A percentile compares a stretch with the other conserved stretches of the same genome.
Conservation (phyloP, 306 rosid species). For the Luffa aegyptiaca region DNA sequence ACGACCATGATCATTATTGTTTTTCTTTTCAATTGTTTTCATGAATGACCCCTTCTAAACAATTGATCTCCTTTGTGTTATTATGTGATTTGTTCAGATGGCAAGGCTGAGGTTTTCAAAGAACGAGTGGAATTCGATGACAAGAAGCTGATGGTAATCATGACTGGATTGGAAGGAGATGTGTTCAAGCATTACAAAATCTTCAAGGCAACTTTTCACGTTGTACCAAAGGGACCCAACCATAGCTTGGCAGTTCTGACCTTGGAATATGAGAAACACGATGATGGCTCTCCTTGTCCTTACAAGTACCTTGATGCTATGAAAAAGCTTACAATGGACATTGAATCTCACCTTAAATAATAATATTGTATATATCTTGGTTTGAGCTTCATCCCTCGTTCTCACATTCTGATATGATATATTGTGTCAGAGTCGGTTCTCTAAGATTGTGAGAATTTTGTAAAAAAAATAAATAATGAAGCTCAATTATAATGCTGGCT, state of each 20-base stretch:
- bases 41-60: too few relatives aligned
- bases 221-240: slow-evolving; percentile 3
- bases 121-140: slow-evolving; percentile 24
- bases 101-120: slow-evolving; percentile 11
- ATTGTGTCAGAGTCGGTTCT: too few relatives aligned
- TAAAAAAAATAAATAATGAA: too few relatives aligned
- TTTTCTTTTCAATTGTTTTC: too few relatives aligned
- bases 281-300: slow-evolving; percentile 13
- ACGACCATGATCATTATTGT: too few relatives aligned
- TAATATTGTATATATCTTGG: neutral
- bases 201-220: slow-evolving; percentile 5
- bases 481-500: too few relatives aligned
- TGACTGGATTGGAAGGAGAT: neutral
- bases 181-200: slow-evolving; percentile 4
- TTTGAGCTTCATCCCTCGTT: neutral
- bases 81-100: neutral
- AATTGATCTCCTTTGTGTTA: neutral
- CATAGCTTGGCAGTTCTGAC: slow-evolving; percentile 6
- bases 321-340: slow-evolving; percentile 18
- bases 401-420: too few relatives aligned
- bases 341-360: slow-evolving; percentile 19
- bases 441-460: too few relatives aligned
- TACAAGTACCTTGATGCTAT: slow-evolving; percentile 15
- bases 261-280: slow-evolving; percentile 23
- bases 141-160: neutral